Conservation (phyloP, 75 land plant genomes). For the Selaginella moellendorffii region DNA sequence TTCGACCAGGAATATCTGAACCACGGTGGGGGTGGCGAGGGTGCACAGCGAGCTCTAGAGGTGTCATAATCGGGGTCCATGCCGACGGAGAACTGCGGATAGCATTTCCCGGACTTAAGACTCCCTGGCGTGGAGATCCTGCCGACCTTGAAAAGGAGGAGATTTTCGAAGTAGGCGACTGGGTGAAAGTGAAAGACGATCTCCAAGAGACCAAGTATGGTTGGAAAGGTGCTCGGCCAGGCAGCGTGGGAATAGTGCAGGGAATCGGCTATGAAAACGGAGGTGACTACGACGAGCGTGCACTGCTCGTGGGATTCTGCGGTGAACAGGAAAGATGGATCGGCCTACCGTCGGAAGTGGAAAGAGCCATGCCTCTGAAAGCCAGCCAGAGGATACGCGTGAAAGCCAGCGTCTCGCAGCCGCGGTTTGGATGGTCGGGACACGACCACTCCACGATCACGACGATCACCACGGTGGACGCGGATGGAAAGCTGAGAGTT, state of each 20-base stretch:
- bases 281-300: constrained; percentile 46
- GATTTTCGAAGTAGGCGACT: constrained; percentile 81
- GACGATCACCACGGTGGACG: constrained; percentile 62
- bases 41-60: constrained; percentile 41
- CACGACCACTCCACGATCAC: constrained; percentile 49
- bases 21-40: constrained; percentile 97
- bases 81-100: constrained; percentile 85
- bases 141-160: constrained; percentile 71
- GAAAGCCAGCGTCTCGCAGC: constrained; percentile 50
- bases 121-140: constrained; percentile 81
- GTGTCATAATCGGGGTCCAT: constrained; percentile 60
- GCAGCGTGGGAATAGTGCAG: constrained; percentile 77
- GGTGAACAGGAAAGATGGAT: constrained; percentile 92
- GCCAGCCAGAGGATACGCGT: constrained; percentile 55
- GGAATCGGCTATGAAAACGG: neutral
- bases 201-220: constrained; percentile 23
- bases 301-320: constrained; percentile 52
- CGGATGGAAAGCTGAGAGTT: constrained; percentile 74
- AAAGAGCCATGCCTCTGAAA: constrained; percentile 31
- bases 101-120: constrained; percentile 53
- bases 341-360: constrained; percentile 46
- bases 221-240: constrained; percentile 67
- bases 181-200: constrained; percentile 52
- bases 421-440: constrained; percentile 86
- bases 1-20: constrained; percentile 54